Conservation (phyloP, 2,329 filamentous ascomycete species). For the Fusarium sp. region DNA sequence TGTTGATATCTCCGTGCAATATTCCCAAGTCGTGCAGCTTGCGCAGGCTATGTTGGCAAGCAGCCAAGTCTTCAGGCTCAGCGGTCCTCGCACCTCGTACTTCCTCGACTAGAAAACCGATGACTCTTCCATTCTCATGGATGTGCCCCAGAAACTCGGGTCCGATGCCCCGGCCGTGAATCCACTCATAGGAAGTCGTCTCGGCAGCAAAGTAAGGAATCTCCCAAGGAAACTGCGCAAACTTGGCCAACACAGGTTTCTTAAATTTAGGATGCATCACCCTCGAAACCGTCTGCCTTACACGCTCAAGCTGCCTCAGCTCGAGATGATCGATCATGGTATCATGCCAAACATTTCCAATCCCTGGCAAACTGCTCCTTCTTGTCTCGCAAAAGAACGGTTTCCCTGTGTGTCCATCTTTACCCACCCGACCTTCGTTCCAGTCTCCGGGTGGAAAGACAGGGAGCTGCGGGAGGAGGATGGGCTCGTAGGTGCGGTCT, state of each 20-base stretch:
- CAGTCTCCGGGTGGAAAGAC: constrained; percentile 54
- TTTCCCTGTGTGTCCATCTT: constrained; percentile 39
- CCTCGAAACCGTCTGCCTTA: constrained; percentile 47
- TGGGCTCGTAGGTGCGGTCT: constrained; percentile 51
- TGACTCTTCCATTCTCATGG: constrained; percentile 48
- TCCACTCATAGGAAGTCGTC: constrained; percentile 49
- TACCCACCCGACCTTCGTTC: constrained; percentile 53
- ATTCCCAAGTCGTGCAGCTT: constrained; percentile 50
- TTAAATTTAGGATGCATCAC: constrained; percentile 44
- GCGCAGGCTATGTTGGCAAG: constrained; percentile 44
- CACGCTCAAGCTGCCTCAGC: constrained; percentile 38
- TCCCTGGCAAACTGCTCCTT: constrained; percentile 46
- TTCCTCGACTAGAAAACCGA: constrained; percentile 47
- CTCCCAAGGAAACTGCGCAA: constrained; percentile 48
- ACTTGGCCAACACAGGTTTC: constrained; percentile 43
- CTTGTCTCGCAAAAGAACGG: constrained; percentile 46
- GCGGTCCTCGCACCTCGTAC: constrained; percentile 43
- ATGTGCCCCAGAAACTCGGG: constrained; percentile 49
- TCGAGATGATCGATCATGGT: constrained; percentile 51
- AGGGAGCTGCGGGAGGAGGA: constrained; percentile 51
- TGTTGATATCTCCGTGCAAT: constrained; percentile 52
- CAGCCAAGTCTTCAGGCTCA: constrained; percentile 46
- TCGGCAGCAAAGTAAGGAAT: constrained; percentile 49
- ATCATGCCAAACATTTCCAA: constrained; percentile 52
- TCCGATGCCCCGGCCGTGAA: constrained; percentile 46